Evolutionary conservation across 73 alveolate species (phyloP), one percentile per base, ranked within the genome.

Genomic region (Symbiodinium natans): DNA sequence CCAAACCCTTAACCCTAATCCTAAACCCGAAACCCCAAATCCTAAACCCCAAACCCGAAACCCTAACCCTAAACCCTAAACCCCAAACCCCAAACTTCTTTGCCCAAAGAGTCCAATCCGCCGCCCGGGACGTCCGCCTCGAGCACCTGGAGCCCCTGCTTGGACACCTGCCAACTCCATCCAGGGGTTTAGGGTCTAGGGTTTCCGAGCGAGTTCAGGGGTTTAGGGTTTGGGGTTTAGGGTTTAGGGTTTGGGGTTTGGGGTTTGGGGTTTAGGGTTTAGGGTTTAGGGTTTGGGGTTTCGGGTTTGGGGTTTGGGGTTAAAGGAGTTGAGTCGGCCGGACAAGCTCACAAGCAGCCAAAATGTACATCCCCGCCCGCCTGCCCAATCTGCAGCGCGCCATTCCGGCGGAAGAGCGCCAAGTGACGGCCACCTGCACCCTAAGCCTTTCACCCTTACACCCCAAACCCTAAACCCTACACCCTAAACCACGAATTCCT

Each of bases 341-440:
- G n/a, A n/a, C n/a, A n/a, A n/a, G n/a, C n/a, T n/a, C n/a, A n/a
- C n/a, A n/a, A n/a, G n/a, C n/a, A n/a, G n/a, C n/a, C n/a, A n/a
- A n/a, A n/a, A n/a, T n/a, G n/a, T n/a, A n/a, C n/a, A n/a, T n/a
- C n/a, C n/a, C n/a, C n/a, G n/a, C n/a, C n/a, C n/a, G 27, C 80
- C 80, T 63, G 80, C 80, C 80, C 80, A 63, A 63, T 23, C 80
- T 63, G 36, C 80, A 63, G 80, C 80, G 80, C 33, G 11, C 36
- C 80, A n/a, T 63, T 36, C 80, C 33, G 80, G 38, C 80, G 80
- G 80, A 63, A 63, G 80, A 63, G 36, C 38, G 38, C 31, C 38
- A 63, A 29, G 36, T 63, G 80, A 13, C 80, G 80, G 33, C 80
- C 80, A 36, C 80, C 80, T 63, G 36, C 59, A 27, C 36, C 71